phyloP scores from a whole-genome alignment of 176 grass and related monocot genomes.

The Eleusine indica region DNA sequence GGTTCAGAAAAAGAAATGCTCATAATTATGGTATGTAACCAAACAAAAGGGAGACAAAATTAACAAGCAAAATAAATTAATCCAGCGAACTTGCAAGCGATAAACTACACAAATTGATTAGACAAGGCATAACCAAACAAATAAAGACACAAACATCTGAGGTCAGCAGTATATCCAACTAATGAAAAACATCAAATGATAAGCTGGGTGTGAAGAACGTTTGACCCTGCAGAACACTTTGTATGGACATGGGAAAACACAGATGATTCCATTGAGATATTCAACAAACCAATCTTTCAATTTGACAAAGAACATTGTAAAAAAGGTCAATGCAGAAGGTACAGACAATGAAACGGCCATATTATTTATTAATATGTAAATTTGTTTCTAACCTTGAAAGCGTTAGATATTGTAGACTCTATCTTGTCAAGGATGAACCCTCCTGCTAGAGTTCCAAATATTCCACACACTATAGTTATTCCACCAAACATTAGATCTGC shows the following conservation, averaged over 20 bases:
- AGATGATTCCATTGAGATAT: neutral
- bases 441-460: slow-evolving; percentile 90
- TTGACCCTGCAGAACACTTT: neutral
- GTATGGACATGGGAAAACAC: neutral
- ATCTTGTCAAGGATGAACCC: slow-evolving; percentile 88
- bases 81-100: neutral
- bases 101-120: neutral
- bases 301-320: slow-evolving; percentile 3
- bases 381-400: slow-evolving; percentile 77
- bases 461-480: slow-evolving; percentile 98
- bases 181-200: slow-evolving; percentile 9
- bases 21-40: neutral
- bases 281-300: slow-evolving; percentile 11
- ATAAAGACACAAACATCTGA: neutral
- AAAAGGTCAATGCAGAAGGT: slow-evolving; percentile 1
- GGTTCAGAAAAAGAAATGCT: neutral
- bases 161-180: neutral
- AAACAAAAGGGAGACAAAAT: neutral
- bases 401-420: slow-evolving; percentile 82
- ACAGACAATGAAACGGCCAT: slow-evolving; percentile 10
- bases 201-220: neutral
- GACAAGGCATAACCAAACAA: neutral
- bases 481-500: slow-evolving; percentile 97
- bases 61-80: neutral
- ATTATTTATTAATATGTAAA: slow-evolving; percentile 16